Base-by-base conservation (phyloP, 768 basidiomycete species). In the Lepiota brunneoincarnata region DNA sequence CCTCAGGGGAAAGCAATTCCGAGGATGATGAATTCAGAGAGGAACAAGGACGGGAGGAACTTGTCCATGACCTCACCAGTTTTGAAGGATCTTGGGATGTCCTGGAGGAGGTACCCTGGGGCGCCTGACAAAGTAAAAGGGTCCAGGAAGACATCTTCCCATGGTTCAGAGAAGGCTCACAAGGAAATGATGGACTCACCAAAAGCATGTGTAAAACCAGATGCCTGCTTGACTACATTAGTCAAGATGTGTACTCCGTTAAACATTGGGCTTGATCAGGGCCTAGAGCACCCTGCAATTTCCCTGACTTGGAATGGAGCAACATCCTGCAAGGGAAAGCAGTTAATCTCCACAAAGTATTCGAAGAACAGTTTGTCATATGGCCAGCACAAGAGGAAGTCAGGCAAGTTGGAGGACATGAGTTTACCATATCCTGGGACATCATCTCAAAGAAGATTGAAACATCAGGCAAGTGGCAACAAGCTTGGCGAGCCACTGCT, bases 341-440 rank as follows among this genome's bases (percentile, higher is more conserved):
- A 4, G 57, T 72, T 58, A 59, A 71, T 52, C 63, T 73, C 56
- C 62, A 72, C 54, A 31, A 23, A 10, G 57, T 73, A 43, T 42
- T 67, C 55, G 45, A 61, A 2, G 37, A 52, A 5, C 38, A 60
- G 44, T 58, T 63, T 57, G 44, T 61, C 12, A 14, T 56, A 46
- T 31, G 15, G 20, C 18, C 41, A 37, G 51, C 51, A 45, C 43
- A 51, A 23, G 58, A 63, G 31, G 51, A 44, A 11, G 40, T 17
- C 17, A 55, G 50, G 15, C 54, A 46, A 38, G 21, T 59, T 36
- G 62, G 67, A 48, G 61, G 63, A 4, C n/a, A 58, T 49, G 54
- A 61, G 31, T 68, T 55, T 49, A 41, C 18, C 9, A 56, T 41
- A 26, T 44, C 7, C 20, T 31, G 1, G 36, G 24, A 41, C 28